phyloP scores from a whole-genome alignment of 495 filamentous ascomycete species.

The Hypoxylon lenormandii region DNA sequence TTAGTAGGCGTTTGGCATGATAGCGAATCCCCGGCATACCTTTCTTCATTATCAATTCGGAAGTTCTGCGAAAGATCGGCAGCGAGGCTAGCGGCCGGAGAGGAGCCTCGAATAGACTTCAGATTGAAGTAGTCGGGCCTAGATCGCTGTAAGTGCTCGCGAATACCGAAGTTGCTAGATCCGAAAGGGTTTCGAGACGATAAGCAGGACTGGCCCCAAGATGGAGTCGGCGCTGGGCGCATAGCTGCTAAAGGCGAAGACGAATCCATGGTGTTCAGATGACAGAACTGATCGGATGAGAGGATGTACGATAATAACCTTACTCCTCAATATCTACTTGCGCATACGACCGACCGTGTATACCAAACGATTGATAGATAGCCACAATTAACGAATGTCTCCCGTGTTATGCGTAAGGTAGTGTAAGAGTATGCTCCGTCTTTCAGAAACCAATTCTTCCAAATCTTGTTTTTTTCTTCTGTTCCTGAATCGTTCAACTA shows the following conservation, averaged over 20 bases:
- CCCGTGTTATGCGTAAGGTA: slow-evolving; percentile 19
- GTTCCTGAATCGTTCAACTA: slow-evolving; percentile 25
- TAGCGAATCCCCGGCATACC: slow-evolving; percentile 66
- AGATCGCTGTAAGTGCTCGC: slow-evolving; percentile 66
- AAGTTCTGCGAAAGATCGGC: slow-evolving; percentile 97
- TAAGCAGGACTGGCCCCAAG: slow-evolving; percentile 61
- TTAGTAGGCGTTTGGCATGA: slow-evolving; percentile 43
- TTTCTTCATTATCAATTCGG: slow-evolving; percentile 82
- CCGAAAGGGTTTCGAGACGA: slow-evolving; percentile 67
- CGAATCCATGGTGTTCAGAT: slow-evolving; percentile 74
- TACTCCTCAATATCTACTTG: slow-evolving; percentile 39
- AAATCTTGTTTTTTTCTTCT: neutral
- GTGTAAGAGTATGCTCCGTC: neutral
- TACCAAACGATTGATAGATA: slow-evolving; percentile 33
- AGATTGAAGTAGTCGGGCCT: slow-evolving; percentile 79
- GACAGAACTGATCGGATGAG: slow-evolving; percentile 8
- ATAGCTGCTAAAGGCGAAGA: slow-evolving; percentile 95
- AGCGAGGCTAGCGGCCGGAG: slow-evolving; percentile 87
- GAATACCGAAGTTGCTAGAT: slow-evolving; percentile 73
- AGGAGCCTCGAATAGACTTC: slow-evolving; percentile 82
- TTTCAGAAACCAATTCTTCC: slow-evolving; percentile 3
- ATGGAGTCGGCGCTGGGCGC: slow-evolving; percentile 77
- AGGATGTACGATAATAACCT: slow-evolving; percentile 40
- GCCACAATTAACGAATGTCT: slow-evolving; percentile 41
- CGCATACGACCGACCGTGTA: slow-evolving; percentile 29